Conservation (phyloP, 352 stramenopile species). For the Phytophthora citrophthora region DNA sequence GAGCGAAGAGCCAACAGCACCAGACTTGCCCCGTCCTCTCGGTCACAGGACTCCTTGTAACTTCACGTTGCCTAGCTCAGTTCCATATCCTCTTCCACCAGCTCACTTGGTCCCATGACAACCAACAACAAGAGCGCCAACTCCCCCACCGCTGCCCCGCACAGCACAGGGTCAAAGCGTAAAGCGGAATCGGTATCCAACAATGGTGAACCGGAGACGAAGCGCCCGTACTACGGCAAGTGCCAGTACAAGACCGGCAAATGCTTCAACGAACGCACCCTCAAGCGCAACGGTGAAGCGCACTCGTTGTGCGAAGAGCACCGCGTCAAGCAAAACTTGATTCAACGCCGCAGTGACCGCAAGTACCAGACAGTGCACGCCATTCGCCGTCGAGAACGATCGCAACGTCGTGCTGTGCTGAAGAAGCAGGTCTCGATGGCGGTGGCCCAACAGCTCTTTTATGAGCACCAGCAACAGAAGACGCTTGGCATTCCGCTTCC, state of each 20-base stretch:
- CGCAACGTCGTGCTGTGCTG: slow-evolving; percentile 73
- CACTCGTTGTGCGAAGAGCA: slow-evolving; percentile 88
- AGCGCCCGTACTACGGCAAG: slow-evolving; percentile 71
- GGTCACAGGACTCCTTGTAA: slow-evolving; percentile 8
- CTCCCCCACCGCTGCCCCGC: slow-evolving; percentile 4
- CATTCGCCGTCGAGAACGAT: slow-evolving; percentile 83
- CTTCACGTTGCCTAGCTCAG: slow-evolving; percentile 27
- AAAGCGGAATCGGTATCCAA: slow-evolving; percentile 13
- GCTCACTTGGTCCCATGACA: slow-evolving; percentile 43
- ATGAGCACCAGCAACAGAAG: slow-evolving; percentile 83
- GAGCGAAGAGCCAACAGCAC: slow-evolving; percentile 39
- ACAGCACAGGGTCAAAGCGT: slow-evolving; percentile 18
- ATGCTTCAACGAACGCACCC: slow-evolving; percentile 87
- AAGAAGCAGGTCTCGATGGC: slow-evolving; percentile 88
- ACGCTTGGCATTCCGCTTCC: slow-evolving; percentile 44
- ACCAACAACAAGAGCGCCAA: slow-evolving; percentile 35
- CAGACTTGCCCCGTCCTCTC: slow-evolving; percentile 15
- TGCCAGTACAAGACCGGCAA: slow-evolving; percentile 91
- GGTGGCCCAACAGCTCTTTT: slow-evolving; percentile 80
- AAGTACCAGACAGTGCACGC: slow-evolving; percentile 88
- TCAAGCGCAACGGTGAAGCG: slow-evolving; percentile 84
- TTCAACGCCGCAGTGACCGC: slow-evolving; percentile 81
- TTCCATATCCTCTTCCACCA: slow-evolving; percentile 22
- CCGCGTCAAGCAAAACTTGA: slow-evolving; percentile 86
- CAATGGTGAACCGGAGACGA: slow-evolving; percentile 11